Evolutionary conservation across 805 yeast genomes (phyloP).

Genomic region (Priceomyces haplophilus): DNA sequence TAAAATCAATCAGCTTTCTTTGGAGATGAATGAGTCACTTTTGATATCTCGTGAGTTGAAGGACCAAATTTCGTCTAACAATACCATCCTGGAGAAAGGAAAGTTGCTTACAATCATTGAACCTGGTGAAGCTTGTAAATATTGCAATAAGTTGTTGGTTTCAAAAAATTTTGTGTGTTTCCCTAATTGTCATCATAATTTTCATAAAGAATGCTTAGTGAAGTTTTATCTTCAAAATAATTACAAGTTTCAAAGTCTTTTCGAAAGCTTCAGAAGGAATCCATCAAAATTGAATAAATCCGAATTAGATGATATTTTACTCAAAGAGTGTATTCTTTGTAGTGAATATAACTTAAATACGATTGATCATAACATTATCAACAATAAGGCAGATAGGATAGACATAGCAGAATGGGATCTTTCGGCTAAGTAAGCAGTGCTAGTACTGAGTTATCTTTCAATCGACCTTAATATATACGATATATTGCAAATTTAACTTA

Average conservation of each 20-base stretch:
- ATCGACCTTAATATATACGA: too few relatives aligned
- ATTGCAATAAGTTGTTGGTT: slow-evolving; percentile 68
- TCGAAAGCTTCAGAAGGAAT: slow-evolving; percentile 51
- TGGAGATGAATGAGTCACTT: slow-evolving; percentile 75
- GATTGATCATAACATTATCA: slow-evolving; percentile 62
- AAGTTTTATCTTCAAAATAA: slow-evolving; percentile 59
- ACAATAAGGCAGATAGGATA: slow-evolving; percentile 26
- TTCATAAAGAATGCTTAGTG: slow-evolving; percentile 86
- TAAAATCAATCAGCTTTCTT: slow-evolving; percentile 59
- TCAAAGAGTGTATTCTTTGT: slow-evolving; percentile 71
- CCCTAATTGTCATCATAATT: slow-evolving; percentile 82
- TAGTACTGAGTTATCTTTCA: too few relatives aligned
- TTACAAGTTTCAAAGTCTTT: slow-evolving; percentile 59
- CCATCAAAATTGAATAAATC: slow-evolving; percentile 36
- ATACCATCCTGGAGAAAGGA: slow-evolving; percentile 22
- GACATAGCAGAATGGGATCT: slow-evolving; percentile 51
- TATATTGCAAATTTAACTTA: neutral
- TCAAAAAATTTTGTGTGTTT: slow-evolving; percentile 73
- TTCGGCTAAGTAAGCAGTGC: slow-evolving; percentile 16
- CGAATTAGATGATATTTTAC: slow-evolving; percentile 59
- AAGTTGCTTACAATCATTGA: slow-evolving; percentile 63
- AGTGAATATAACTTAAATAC: slow-evolving; percentile 68
- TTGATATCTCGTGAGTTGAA: slow-evolving; percentile 56
- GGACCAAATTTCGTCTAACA: slow-evolving; percentile 51
- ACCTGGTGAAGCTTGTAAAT: slow-evolving; percentile 79